phyloP scores from a whole-genome alignment of 2,329 filamentous ascomycete genomes.

The Aspergillus aculeatinus region DNA sequence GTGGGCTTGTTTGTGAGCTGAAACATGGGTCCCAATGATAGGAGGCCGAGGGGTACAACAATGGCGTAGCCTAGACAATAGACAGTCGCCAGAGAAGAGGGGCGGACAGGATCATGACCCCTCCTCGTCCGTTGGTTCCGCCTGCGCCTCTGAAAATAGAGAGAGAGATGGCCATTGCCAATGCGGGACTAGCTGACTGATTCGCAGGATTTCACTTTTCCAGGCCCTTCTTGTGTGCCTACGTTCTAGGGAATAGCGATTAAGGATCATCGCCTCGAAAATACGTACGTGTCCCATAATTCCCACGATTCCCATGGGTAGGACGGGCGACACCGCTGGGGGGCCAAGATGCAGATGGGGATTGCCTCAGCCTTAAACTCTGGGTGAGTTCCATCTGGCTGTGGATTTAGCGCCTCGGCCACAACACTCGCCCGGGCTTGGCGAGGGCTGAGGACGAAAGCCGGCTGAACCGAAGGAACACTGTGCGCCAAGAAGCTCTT shows the following conservation, averaged over 20 bases:
- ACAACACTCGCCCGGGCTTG: constrained; percentile 4
- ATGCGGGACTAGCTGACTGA: not conserved
- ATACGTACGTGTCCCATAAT: constrained; percentile 4
- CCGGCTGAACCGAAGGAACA: constrained; percentile 1
- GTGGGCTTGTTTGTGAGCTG: not conserved
- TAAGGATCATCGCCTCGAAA: constrained; percentile 1
- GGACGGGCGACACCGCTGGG: not conserved
- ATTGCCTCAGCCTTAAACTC: constrained; percentile 8
- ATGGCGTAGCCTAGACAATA: not conserved
- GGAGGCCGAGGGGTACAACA: not conserved
- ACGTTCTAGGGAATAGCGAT: not conserved
- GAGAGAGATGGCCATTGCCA: not conserved
- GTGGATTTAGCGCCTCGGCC: constrained; percentile 6
- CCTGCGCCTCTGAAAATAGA: not conserved
- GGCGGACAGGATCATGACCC: no score
- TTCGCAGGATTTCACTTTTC: not conserved
- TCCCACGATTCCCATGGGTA: not conserved
- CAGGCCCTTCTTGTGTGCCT: not conserved
- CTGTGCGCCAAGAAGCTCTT: not conserved
- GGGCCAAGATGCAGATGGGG: constrained; percentile 2
- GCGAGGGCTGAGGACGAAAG: not conserved
- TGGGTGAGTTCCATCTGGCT: constrained; percentile 4
- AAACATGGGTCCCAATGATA: not conserved
- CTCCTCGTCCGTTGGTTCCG: no score
- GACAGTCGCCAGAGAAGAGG: not conserved